Base-by-base conservation (phyloP, 2,329 filamentous ascomycete species). In the Colletotrichum orchidophilum region DNA sequence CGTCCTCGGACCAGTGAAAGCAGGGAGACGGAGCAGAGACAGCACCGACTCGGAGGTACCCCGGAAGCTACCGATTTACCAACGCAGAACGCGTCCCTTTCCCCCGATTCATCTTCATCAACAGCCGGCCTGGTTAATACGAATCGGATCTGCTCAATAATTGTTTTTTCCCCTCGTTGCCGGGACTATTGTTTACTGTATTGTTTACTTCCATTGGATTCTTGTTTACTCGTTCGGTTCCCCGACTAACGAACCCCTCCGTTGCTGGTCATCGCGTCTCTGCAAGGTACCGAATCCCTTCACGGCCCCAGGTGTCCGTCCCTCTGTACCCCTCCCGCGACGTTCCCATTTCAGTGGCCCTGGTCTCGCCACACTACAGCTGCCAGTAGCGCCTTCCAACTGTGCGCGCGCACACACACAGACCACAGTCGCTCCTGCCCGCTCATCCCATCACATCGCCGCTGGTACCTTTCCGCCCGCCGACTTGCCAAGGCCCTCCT, bases 91-190 rank as follows among this genome's bases (percentile, higher is more conserved):
- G 21, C 58, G 39, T 46, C 39, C 9, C 39, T 46, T 46, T n/a
- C n/a, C n/a, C 49, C 53, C 52, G 57, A 55, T 54, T 55, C 49
- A 62, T 50, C 60, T 54, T 59, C 58, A 62, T 29, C 52, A 63
- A 68, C 68, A 71, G 64, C 68, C 58, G 68, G 64, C 52, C 64
- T 63, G 68, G n/a, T 49, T 46, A 39, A 59, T 71, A 68, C 64
- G 63, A 58, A 54, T 54, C 58, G 50, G 21, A 58, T 33, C 46
- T 35, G 21, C 57, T 50, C 42, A 29, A 13, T 49, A 31, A 33
- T 62, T 63, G 39, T n/a, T 63, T 68, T 68, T 55, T 49, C 33
- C 42, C 35, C 42, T 46, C 50, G 46, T 49, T 58, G 49, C 13
- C 12, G 29, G 52, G 39, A 35, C 29, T 68, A 53, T 58, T 63